A percentile compares a stretch with the other conserved stretches of the same genome.
phyloP scores from a whole-genome alignment of 768 basidiomycete genomes.

The Rubroboletus satanas region DNA sequence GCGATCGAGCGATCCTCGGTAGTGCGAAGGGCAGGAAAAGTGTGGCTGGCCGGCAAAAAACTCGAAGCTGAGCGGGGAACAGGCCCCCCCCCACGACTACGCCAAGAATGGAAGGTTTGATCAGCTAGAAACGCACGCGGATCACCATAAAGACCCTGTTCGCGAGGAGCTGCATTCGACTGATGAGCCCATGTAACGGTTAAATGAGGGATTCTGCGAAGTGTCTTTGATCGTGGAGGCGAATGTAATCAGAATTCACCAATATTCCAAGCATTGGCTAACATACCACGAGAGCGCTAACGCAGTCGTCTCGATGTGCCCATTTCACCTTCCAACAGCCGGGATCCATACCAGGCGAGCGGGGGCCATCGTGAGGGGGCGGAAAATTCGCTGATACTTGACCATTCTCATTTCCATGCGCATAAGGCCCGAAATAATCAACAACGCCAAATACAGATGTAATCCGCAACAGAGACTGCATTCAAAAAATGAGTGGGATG shows the following conservation, averaged over 20 bases:
- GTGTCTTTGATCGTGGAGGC: slow-evolving; percentile 42
- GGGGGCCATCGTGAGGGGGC: slow-evolving; percentile 54
- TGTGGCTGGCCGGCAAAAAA: slow-evolving; percentile 18
- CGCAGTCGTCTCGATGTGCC: slow-evolving; percentile 71
- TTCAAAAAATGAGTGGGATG: slow-evolving; percentile 5
- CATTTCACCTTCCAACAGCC: slow-evolving; percentile 78
- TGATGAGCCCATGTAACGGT: slow-evolving; percentile 82
- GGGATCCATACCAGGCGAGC: slow-evolving; percentile 52
- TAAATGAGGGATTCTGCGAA: slow-evolving; percentile 66
- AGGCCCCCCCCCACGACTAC: slow-evolving; percentile 6
- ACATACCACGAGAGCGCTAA: slow-evolving; percentile 65
- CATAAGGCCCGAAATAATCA: slow-evolving; percentile 48
- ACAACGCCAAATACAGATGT: slow-evolving; percentile 60
- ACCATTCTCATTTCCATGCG: slow-evolving; percentile 15
- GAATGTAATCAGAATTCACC: slow-evolving; percentile 1
- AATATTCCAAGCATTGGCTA: background rate
- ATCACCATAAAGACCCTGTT: slow-evolving; percentile 14
- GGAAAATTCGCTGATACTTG: slow-evolving; percentile 31
- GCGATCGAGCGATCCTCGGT: background rate
- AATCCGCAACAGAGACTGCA: slow-evolving; percentile 50
- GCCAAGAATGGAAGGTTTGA: slow-evolving; percentile 18
- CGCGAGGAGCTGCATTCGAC: slow-evolving; percentile 25
- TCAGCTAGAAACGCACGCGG: slow-evolving; percentile 7
- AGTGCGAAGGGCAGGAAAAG: slow-evolving; percentile 11
- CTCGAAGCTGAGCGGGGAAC: slow-evolving; percentile 9